These are phyloP conservation scores for Cladophialophora chaetospira DNA, from an alignment of 2,329 filamentous ascomycete genomes.

Conservation along the genomic window DNA sequence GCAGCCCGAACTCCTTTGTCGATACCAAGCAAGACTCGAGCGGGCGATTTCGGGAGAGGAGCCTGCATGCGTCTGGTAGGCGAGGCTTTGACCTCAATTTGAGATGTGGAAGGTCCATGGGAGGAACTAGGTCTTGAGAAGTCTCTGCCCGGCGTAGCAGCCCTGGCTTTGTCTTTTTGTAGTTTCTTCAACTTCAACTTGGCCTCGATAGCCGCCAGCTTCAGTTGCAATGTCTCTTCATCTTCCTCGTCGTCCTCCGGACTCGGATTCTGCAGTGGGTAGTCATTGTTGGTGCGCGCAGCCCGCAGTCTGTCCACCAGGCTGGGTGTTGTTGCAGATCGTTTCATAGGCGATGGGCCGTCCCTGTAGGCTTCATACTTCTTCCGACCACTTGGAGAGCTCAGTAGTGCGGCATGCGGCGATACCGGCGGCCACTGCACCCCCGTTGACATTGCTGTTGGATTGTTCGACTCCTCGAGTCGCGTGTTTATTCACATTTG, in stretches of 20 bases:
- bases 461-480: not conserved
- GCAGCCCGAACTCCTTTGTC: conserved; percentile 81
- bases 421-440: conserved; percentile 63
- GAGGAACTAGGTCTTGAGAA: conserved; percentile 17
- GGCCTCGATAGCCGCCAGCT: conserved; percentile 86
- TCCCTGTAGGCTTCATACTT: conserved; percentile 70
- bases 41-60: conserved; percentile 69
- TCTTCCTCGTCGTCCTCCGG: conserved; percentile 73
- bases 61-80: conserved; percentile 57
- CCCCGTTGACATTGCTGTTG: conserved; percentile 24
- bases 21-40: conserved; percentile 78
- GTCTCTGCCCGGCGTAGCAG: conserved; percentile 35
- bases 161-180: conserved; percentile 62
- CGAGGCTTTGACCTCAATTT: conserved; percentile 76
- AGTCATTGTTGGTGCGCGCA: conserved; percentile 29
- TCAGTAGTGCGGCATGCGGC: conserved; percentile 63
- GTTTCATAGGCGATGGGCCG: conserved; percentile 67
- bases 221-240: conserved; percentile 83
- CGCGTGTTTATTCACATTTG: not conserved
- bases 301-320: conserved; percentile 39
- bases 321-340: conserved; percentile 47
- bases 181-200: conserved; percentile 84
- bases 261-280: conserved; percentile 38
- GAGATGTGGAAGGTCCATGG: conserved; percentile 33
- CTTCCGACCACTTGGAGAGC: conserved; percentile 76